Evolutionary conservation across 148 eudicot genomes (phyloP), one percentile per base, ranked within the genome.

Genomic region (Vaccinium corymbosum): DNA sequence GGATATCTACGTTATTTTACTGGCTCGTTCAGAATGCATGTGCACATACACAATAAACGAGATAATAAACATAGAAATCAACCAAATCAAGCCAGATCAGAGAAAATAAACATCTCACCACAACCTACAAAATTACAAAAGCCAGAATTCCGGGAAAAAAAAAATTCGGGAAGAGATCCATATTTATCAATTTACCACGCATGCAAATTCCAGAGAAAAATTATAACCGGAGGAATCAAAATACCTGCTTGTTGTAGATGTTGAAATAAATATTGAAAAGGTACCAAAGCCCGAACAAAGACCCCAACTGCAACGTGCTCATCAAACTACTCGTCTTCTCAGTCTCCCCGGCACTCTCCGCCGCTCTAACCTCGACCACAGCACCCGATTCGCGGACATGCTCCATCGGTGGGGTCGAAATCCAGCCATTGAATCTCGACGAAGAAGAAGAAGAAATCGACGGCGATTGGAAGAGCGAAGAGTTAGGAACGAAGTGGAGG

Each of bases 161-260:
- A 20, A 51, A 22, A 10, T 17, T 15, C 20, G n/a, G 17, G 17
- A 17, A 22, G 75, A 29, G 19, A 82, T 19, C 7, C 62, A 70
- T 25, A 81, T n/a, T 32, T 4, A 56, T 22, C 68, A 61, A 61
- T 7, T 62, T 62, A 59, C 25, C 4, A 3, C 19, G 80, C 35
- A 57, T 71, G 46, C 22, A 71, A 8, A 53, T 83, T 66, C 19
- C 55, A 16, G 11, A 29, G 49, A 2, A 73, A 50, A 71, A 29
- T 6, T 48, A 29, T 6, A 20, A 25, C 78, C 10, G 38, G 46
- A 46, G 66, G 53, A 72, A 66, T 79, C 83, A 2, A 32, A 4
- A 4, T 79, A 94, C 98, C 98, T 95, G 98, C 87, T 95, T 95
- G 85, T 94, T 94, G 42, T 95, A 95, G 82, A 95, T 94, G 78